Base-by-base conservation (phyloP, 371 early-diverging fungal genomes). In the Mucor saturninus region DNA sequence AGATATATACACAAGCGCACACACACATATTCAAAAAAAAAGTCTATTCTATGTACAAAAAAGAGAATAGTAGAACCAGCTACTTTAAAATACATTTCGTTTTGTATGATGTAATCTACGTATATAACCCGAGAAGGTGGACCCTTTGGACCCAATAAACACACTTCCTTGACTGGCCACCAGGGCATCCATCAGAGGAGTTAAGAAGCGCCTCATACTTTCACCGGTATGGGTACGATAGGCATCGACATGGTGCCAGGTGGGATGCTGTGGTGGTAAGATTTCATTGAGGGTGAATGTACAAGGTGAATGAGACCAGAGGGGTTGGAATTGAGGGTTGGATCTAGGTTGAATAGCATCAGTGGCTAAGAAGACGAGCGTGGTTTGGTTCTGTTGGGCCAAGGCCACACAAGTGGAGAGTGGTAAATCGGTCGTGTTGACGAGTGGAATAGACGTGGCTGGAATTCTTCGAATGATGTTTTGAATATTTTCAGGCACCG, bases 201-300 rank as follows among this genome's bases (percentile, higher is more conserved):
- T 64, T 13, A 73, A 28, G 26, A 56, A 73, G n/a, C 65, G 67
- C 5, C 62, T 42, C 68, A 73, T 64, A 28, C 63, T 62, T 38
- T 63, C 50, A 13, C 70, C 65, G 13, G 62, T 59, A 49, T 68
- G 68, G 26, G 56, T 54, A 11, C 65, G 61, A n/a, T 65, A 59
- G 8, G 64, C 61, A 28, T 69, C 69, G 65, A 69, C 65, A 6
- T 54, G 38, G 39, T 49, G 49, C 73, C 73, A 73, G 39, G 21
- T 26, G 37, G 61, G 65, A 30, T 59, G 29, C 14, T 73, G 40
- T 3, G 31, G n/a, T 11, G 46, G 2, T 4, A 73, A n/a, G 54
- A 87, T 74, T 60, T 85, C 83, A 54, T 80, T 75, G 48, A 87
- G 61, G 0, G 82, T 81, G 60, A 87, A 87, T 28, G 80, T 85